Conservation (phyloP, 2,329 filamentous ascomycete species). For the Penicillium concentricum region DNA sequence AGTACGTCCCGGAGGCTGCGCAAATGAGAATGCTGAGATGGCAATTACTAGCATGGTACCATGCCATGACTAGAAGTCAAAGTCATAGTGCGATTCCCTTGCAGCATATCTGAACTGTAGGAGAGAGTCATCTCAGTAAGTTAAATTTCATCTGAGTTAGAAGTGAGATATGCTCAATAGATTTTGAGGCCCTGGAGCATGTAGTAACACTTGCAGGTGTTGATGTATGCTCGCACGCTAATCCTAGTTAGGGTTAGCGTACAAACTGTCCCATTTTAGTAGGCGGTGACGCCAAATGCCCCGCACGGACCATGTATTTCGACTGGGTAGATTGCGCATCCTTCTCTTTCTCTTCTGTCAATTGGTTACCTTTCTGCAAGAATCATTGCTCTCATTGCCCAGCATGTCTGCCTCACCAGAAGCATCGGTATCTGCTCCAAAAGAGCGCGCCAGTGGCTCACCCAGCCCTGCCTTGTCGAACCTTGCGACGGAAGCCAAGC, state of each 20-base stretch:
- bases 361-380: not conserved
- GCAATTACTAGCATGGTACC: slow-evolving; percentile 45
- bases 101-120: too few species aligned
- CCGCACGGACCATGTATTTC: not conserved
- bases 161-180: too few species aligned
- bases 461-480: slow-evolving; percentile 85
- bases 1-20: slow-evolving; percentile 30
- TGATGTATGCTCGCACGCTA: not conserved
- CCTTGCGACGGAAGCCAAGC: slow-evolving; percentile 62
- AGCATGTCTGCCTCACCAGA: slow-evolving; percentile 15
- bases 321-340: not conserved
- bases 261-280: fast-evolving
- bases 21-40: slow-evolving; percentile 32
- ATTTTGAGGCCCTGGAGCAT: too few species aligned
- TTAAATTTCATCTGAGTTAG: too few species aligned
- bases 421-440: slow-evolving; percentile 34
- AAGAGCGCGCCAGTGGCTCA: slow-evolving; percentile 84
- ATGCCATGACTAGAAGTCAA: slow-evolving; percentile 41
- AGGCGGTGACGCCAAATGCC: not conserved
- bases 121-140: too few species aligned
- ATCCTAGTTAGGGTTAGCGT: not conserved
- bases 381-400: slow-evolving; percentile 1
- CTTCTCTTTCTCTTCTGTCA: not conserved
- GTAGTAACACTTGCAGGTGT: too few species aligned
- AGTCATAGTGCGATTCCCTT: slow-evolving; percentile 37